phyloP scores from a whole-genome alignment of 2,329 filamentous ascomycete species.

The Lecanosticta acicola region DNA sequence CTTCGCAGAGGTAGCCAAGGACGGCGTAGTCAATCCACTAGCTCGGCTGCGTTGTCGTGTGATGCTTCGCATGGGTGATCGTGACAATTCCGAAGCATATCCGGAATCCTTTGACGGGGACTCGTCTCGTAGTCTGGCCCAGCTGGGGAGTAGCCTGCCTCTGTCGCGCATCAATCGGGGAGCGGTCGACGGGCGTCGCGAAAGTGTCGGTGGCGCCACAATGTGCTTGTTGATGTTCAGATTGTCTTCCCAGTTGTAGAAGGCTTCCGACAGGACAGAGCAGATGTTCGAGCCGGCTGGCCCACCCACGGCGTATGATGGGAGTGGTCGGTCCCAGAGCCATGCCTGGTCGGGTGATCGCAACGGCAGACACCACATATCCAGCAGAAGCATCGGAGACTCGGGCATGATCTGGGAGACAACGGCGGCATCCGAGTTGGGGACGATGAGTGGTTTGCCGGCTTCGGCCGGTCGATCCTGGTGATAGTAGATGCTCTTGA shows the following conservation, averaged over 20 bases:
- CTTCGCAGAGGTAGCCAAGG: constrained; percentile 11
- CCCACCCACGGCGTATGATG: constrained; percentile 54
- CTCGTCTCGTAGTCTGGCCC: constrained; percentile 26
- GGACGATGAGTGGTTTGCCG: constrained; percentile 56
- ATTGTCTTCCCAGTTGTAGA: constrained; percentile 72
- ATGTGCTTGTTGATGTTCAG: constrained; percentile 62
- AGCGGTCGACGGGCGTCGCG: constrained; percentile 25
- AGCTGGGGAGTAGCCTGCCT: constrained; percentile 25
- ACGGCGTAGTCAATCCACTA: constrained; percentile 20
- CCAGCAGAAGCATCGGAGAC: constrained; percentile 64
- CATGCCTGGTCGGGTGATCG: constrained; percentile 56
- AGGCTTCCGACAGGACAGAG: constrained; percentile 68
- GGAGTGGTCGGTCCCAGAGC: constrained; percentile 68
- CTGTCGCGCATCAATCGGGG: constrained; percentile 25
- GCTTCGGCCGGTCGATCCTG: constrained; percentile 35
- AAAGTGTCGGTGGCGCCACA: constrained; percentile 40
- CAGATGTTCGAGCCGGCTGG: constrained; percentile 54
- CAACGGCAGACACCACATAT: constrained; percentile 75
- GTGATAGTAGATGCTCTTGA: constrained; percentile 73
- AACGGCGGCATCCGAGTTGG: constrained; percentile 52
- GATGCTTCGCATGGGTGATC: constrained; percentile 16
- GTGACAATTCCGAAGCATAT: constrained; percentile 27
- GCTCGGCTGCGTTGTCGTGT: constrained; percentile 21
- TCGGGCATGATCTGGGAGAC: constrained; percentile 61
- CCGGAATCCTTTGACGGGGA: constrained; percentile 31